Conservation (phyloP, 225 moss, liverwort and hornwort genomes). For the Pseudisothecium myosuroides region DNA sequence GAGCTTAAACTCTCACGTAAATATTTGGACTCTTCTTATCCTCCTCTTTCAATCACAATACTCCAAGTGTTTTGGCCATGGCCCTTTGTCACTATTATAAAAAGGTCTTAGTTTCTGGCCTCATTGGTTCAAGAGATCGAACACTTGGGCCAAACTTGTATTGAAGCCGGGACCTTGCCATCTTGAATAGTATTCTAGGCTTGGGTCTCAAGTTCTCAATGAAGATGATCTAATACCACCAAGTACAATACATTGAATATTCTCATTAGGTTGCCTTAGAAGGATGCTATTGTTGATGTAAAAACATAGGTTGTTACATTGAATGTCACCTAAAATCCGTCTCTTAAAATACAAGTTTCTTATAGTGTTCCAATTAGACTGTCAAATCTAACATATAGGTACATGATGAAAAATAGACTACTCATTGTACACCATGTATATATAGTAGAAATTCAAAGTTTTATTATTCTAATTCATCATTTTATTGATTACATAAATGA, state of each 20-base stretch:
- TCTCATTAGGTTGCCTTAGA: not conserved
- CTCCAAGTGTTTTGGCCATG: not conserved
- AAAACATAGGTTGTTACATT: too few relatives aligned
- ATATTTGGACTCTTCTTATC: rapidly evolving
- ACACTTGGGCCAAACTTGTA: not conserved
- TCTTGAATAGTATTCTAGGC: not conserved
- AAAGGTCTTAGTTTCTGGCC: rapidly evolving
- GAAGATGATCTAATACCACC: rapidly evolving
- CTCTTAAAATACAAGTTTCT: too few relatives aligned
- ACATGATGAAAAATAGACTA: not conserved
- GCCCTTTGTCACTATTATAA: not conserved
- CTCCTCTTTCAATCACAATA: not conserved
- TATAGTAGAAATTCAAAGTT: not conserved
- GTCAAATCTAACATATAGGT: not conserved
- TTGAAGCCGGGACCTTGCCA: not conserved
- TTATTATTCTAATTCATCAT: not conserved
- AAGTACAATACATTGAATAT: not conserved
- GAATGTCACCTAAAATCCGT: too few relatives aligned
- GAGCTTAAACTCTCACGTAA: too few relatives aligned
- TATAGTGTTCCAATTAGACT: not conserved
- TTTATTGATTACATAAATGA: not conserved
- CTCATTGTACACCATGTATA: not conserved
- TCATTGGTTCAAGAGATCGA: not conserved
- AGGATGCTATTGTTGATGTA: too few relatives aligned
- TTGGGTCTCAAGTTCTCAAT: rapidly evolving